These are phyloP conservation scores for Boletus subparvulus DNA, from an alignment of 768 basidiomycete species.

Conservation along the genomic window DNA sequence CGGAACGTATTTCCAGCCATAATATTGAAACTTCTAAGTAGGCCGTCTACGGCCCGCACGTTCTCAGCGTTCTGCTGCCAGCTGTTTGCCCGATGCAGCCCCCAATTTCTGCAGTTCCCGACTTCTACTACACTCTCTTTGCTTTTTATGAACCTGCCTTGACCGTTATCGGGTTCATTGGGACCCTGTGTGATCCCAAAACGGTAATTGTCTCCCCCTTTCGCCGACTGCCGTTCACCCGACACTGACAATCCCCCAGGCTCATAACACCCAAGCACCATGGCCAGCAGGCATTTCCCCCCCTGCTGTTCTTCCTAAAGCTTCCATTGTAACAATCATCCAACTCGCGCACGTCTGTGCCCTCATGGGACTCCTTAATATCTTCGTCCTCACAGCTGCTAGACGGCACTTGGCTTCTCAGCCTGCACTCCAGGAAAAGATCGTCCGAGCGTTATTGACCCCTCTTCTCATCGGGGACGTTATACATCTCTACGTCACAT, in stretches of 20 bases:
- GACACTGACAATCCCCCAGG: constrained; percentile 38
- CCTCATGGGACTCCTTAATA: constrained; percentile 67
- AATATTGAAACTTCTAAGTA: neutral
- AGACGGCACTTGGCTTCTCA: constrained; percentile 58
- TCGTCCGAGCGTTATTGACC: constrained; percentile 58
- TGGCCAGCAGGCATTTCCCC: constrained; percentile 55
- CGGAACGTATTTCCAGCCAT: neutral
- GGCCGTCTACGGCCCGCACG: neutral
- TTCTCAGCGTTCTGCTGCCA: neutral
- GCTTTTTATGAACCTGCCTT: constrained; percentile 73
- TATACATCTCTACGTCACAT: constrained; percentile 61
- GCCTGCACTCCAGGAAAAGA: constrained; percentile 70
- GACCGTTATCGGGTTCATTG: constrained; percentile 62
- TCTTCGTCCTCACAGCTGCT: constrained; percentile 61
- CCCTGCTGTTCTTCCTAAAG: constrained; percentile 50
- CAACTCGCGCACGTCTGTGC: constrained; percentile 80
- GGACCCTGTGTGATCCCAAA: constrained; percentile 63
- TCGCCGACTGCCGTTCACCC: neutral
- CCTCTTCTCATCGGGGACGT: constrained; percentile 73
- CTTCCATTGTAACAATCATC: constrained; percentile 66
- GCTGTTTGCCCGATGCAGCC: constrained; percentile 35
- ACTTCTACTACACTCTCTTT: constrained; percentile 72
- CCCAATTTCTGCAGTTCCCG: constrained; percentile 62
- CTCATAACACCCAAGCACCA: constrained; percentile 73
- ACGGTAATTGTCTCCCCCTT: constrained; percentile 40